Evolutionary conservation across 2,329 filamentous ascomycete species (phyloP), one percentile per base, ranked within the genome.

Genomic region (Alternaria brassicae): DNA sequence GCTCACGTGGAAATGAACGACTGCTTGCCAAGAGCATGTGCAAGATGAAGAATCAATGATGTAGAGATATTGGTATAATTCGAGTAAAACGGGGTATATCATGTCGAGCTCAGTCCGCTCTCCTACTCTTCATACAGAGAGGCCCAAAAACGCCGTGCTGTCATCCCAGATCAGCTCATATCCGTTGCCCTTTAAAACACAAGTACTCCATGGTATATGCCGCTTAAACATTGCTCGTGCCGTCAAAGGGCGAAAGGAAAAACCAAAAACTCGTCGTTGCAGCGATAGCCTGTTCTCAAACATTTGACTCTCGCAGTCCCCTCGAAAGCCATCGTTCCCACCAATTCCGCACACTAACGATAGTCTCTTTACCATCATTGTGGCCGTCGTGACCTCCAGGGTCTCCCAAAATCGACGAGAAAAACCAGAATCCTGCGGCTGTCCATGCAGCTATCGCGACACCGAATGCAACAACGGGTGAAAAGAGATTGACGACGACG

Each of bases 401-500:
- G 73, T 89, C 87, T 4, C 87, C 87, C 48, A 89, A 77, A 10
- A 88, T 84, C 67, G 82, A 82, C 23, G 85, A 81, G 68, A 86
- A 87, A 51, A 87, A 77, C 87, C 86, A 89, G 77, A 88, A 89
- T 19, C 81, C 83, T 1, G 85, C 86, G 0, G 85, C 81, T 0
- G 84, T 83, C 86, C 86, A 89, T 6, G 83, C 81, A 1, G 83
- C 82, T 13, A 87, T 72, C 19, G 86, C 81, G 45, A 88, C 79
- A 36, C 82, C 84, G 10, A 87, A 74, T 53, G 85, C 85, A 48
- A 88, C 73, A 37, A 88, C 68, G 2, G 86, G 85, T 3, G 85
- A 85, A 25, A 86, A 74, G 1, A 86, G 66, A 61, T 86, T 81
- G 48, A 88, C 80, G 52, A 82, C 62, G 8, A 88, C 74, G 15